Conservation (phyloP, 2,329 filamentous ascomycete species). For the Fusarium circinatum region DNA sequence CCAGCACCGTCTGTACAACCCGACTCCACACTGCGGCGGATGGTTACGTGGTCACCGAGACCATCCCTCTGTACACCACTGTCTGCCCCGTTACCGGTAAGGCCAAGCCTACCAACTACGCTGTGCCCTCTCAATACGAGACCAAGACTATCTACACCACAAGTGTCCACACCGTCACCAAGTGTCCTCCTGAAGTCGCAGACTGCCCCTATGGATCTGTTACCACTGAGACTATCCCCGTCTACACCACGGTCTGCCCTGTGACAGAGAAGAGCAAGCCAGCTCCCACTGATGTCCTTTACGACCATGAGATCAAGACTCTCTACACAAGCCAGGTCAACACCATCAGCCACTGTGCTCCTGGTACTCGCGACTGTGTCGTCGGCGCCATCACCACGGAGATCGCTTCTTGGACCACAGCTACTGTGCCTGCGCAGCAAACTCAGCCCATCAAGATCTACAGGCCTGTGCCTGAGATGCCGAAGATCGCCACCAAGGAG, state of each 20-base stretch:
- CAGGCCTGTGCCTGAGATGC: constrained; percentile 22
- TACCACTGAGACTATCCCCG: constrained; percentile 45
- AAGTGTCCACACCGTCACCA: constrained; percentile 63
- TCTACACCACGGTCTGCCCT: constrained; percentile 30
- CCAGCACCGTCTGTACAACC: constrained; percentile 54
- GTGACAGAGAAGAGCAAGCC: constrained; percentile 23
- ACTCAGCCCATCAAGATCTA: constrained; percentile 24
- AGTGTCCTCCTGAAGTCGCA: constrained; percentile 61
- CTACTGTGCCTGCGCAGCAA: constrained; percentile 29
- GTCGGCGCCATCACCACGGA: constrained; percentile 48
- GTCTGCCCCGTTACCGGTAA: constrained; percentile 52
- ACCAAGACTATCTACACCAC: constrained; percentile 62
- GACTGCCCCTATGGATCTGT: constrained; percentile 57
- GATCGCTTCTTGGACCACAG: constrained; percentile 40
- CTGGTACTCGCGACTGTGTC: constrained; percentile 61
- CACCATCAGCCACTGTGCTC: constrained; percentile 65
- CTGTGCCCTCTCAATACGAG: constrained; percentile 26
- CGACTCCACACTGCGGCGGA: constrained; percentile 56
- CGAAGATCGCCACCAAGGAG: constrained; percentile 14
- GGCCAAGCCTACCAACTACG: constrained; percentile 27
- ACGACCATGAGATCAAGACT: constrained; percentile 48
- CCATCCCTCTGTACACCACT: constrained; percentile 57
- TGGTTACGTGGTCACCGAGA: constrained; percentile 52
- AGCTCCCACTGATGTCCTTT: constrained; percentile 21
- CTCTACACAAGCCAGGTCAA: constrained; percentile 64